Evolutionary conservation across 768 basidiomycete genomes (phyloP), one percentile per base, ranked within the genome.

Genomic region (Kwoniella shandongensis): DNA sequence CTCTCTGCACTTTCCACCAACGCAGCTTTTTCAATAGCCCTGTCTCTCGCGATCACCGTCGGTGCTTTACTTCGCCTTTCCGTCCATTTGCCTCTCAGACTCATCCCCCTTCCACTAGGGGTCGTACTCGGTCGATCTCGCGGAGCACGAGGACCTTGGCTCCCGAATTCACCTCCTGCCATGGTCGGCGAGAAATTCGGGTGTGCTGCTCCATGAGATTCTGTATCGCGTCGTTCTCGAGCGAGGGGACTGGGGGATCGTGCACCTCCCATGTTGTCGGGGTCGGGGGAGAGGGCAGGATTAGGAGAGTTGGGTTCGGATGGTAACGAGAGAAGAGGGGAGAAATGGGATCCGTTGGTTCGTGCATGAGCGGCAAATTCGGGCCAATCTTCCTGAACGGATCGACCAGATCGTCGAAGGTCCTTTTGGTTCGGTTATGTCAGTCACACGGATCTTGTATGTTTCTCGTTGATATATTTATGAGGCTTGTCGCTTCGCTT

Each of bases 321-420:
- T n/a, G 58, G 42, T 13, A 72, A 51, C 8, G 89, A 89, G 10
- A 94, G 87, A 23, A 94, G 86, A 0, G 88, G 86, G 8, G 90
- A 89, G 69, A 97, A 98, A 54, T 94, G 91, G 4, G 91, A 92
- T 3, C 94, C 96, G 47, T 94, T 80, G 44, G 88, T 81, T 44
- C 91, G 84, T 12, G 96, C 96, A 73, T 91, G 90, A 62, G 91
- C 88, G 85, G 90, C 93, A 70, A 94, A 98, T 76, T 96, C 90
- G 4, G 96, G 96, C 96, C 96, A 99, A 75, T 97, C 96, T 17
- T 97, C 89, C 74, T 88, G 88, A 75, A 99, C 88, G 12, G 88
- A 85, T 25, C 88, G 84, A 2, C 93, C 92, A 0, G 92, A 92
- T 79, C 93, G 92, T 71, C 89, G 87, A 51, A 99, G 85, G 77